phyloP scores from a whole-genome alignment of 23 red algal species.

The Agarophyton chilense region DNA sequence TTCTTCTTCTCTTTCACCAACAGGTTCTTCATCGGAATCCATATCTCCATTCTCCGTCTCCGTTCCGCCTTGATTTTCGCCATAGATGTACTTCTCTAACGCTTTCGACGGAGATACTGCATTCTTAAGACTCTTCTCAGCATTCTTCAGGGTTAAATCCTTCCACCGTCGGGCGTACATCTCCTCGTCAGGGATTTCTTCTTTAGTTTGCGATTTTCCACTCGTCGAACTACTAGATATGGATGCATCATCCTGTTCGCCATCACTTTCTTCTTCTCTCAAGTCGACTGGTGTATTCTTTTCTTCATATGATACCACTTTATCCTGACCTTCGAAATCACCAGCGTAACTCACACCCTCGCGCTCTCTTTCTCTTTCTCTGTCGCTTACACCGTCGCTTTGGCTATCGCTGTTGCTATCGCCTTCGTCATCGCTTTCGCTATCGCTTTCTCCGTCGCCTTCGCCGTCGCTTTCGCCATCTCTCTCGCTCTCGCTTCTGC shows the following conservation, averaged over 20 bases:
- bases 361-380: background rate
- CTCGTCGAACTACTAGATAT: background rate
- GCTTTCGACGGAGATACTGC: conserved; percentile 55
- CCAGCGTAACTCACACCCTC: background rate
- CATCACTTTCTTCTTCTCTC: no score
- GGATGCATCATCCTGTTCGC: background rate
- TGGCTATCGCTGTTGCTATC: conserved; percentile 24
- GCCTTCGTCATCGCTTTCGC: conserved; percentile 21
- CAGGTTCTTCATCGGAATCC: conserved; percentile 1
- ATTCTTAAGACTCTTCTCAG: conserved; percentile 13
- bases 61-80: background rate
- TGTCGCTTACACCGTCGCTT: no score
- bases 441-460: conserved; percentile 16
- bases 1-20: conserved; percentile 47
- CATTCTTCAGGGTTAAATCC: conserved; percentile 34
- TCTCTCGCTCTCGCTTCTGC: background rate
- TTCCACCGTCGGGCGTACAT: conserved; percentile 49
- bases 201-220: background rate
- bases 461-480: background rate
- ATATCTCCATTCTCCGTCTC: conserved; percentile 9
- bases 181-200: conserved; percentile 17
- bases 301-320: no score
- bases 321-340: background rate
- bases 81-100: conserved; percentile 64
- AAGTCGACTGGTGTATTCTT: background rate